Base-by-base conservation (phyloP, 352 stramenopile species). In the Pythium pyrilobum region DNA sequence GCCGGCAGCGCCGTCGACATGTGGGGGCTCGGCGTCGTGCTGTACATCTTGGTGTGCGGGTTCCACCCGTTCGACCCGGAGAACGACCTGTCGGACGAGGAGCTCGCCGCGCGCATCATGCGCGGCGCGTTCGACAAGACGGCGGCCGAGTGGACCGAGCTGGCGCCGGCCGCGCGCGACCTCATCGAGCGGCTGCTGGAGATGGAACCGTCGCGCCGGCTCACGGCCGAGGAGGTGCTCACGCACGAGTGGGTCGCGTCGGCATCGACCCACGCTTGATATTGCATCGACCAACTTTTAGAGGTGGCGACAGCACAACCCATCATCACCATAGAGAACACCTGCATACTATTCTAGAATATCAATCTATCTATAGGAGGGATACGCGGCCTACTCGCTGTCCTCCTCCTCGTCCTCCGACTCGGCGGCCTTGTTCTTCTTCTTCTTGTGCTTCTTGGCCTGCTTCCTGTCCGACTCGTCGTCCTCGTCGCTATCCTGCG, bases 51-150 rank as follows among this genome's bases (percentile, higher is more conserved):
- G 42, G 46, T 74, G 6, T 67, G 52, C 29, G 66, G 66, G 2
- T 67, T 60, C 52, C 66, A 74, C 36, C 66, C 66, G 33, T 71
- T 74, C 23, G 62, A 74, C 33, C 37, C 58, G 5, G 46, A 60
- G 12, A 69, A 71, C 50, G 52, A 66, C 21, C 41, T 46, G 4
- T 36, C 42, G 29, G 62, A 74, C 47, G 29, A 20, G 11, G 49
- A 57, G 8, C 29, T 74, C 8, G 53, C 46, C 24, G 15, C 38
- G 6, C 53, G 59, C 41, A 74, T 74, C 44, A 4, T 41, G 5
- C 39, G 24, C 5, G 66, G 66, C 39, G 43, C 57, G 11, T 61
- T 66, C 5, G 52, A 70, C 38, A 37, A n/a, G 20, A 18, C 42
- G 9, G 55, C 55, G 32, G 21, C 59, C 31, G 51, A 61, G 23